These are phyloP conservation scores for Chaetomiaceae sp. DNA, from an alignment of 2,329 filamentous ascomycete species.

Conservation along the genomic window DNA sequence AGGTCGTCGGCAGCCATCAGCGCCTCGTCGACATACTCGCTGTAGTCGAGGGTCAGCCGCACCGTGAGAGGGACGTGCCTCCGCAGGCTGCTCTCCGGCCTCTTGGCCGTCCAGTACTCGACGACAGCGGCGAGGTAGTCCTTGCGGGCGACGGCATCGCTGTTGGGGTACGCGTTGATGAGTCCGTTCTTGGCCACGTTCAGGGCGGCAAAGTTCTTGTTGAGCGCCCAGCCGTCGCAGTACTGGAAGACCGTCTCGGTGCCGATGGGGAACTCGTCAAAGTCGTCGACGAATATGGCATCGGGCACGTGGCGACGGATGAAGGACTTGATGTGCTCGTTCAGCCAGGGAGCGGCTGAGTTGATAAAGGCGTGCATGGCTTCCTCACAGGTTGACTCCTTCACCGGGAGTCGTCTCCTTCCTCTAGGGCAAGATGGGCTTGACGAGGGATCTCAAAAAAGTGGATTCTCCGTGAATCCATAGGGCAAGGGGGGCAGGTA, in stretches of 20 bases:
- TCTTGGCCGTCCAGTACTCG: constrained; percentile 36
- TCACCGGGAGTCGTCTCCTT: constrained; percentile 13
- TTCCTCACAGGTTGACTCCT: background rate
- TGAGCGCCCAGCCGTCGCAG: constrained; percentile 34
- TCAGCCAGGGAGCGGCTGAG: constrained; percentile 29
- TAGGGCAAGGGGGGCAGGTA: background rate
- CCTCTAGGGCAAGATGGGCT: constrained; percentile 15
- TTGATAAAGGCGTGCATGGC: constrained; percentile 29
- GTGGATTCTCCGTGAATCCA: constrained; percentile 7
- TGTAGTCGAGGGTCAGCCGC: constrained; percentile 35
- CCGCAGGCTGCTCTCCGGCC: constrained; percentile 31
- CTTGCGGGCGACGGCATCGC: constrained; percentile 36
- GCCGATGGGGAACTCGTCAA: constrained; percentile 27
- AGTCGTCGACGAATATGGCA: constrained; percentile 28
- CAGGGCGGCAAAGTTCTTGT: constrained; percentile 31
- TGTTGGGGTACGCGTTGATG: constrained; percentile 38
- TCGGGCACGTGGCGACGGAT: constrained; percentile 29
- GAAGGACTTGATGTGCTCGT: constrained; percentile 30
- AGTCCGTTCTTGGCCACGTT: constrained; percentile 30
- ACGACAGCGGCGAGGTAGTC: constrained; percentile 33
- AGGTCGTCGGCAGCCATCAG: constrained; percentile 35
- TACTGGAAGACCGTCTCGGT: constrained; percentile 29
- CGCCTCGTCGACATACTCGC: constrained; percentile 36
- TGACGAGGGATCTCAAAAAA: constrained; percentile 13
- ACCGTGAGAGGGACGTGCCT: constrained; percentile 31